Percentiles rank a stretch among this genome's conserved stretches.
Evolutionary conservation across 129 eudicot genomes (phyloP).

Genomic region (Solidago caesia): DNA sequence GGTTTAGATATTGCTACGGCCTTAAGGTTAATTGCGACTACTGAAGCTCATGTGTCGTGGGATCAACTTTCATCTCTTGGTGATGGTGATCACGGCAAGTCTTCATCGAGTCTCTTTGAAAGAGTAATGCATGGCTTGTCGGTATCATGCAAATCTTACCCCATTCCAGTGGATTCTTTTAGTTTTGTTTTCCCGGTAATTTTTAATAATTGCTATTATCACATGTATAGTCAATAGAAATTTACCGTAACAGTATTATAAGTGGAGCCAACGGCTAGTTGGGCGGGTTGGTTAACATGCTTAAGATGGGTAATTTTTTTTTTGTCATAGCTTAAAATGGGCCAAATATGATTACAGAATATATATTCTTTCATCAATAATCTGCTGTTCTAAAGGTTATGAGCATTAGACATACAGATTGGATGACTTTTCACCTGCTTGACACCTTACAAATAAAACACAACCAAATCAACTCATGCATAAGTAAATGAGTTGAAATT

Average conservation of each 20-base stretch:
- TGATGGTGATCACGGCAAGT: conserved; percentile 46
- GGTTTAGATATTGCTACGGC: conserved; percentile 96
- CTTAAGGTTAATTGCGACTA: conserved; percentile 62
- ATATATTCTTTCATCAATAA: no score
- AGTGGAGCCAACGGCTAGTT: neutral
- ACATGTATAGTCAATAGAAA: neutral
- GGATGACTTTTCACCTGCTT: neutral
- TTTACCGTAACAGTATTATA: neutral
- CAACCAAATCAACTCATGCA: no score
- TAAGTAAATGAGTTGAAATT: no score
- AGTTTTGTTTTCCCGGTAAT: conserved; percentile 86
- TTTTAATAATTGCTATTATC: neutral
- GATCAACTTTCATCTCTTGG: conserved; percentile 66
- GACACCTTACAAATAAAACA: no score
- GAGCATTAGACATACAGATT: no score
- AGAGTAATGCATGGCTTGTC: conserved; percentile 69
- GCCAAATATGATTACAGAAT: no score
- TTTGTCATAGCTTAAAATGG: no score
- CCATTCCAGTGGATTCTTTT: conserved; percentile 95
- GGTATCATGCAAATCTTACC: conserved; percentile 76
- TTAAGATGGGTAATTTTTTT: neutral
- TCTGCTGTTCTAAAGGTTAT: no score
- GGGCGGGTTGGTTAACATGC: neutral
- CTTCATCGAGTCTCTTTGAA: conserved; percentile 68
- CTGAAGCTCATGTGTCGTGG: conserved; percentile 55